These are phyloP conservation scores for Sporormia fimetaria DNA, from an alignment of 495 filamentous ascomycete genomes.

Conservation along the genomic window DNA sequence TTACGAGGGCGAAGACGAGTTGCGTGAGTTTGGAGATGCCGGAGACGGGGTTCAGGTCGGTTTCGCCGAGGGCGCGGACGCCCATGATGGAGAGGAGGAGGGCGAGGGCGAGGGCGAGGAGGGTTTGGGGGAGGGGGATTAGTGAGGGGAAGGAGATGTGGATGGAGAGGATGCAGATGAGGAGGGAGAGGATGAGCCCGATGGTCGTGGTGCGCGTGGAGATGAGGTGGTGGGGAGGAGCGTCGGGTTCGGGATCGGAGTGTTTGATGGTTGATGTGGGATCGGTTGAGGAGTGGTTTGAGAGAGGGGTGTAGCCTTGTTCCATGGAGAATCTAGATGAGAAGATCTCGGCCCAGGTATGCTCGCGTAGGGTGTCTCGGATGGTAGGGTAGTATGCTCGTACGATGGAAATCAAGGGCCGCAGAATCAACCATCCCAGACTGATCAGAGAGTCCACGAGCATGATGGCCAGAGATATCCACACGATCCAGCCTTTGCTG, in stretches of 20 bases:
- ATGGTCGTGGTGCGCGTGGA: conserved; percentile 58
- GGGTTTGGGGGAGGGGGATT: conserved; percentile 56
- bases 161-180: conserved; percentile 69
- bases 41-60: conserved; percentile 91
- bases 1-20: conserved; percentile 82
- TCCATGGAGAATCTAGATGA: conserved; percentile 18
- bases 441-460: conserved; percentile 84
- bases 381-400: conserved; percentile 30
- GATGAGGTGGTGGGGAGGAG: conserved; percentile 72
- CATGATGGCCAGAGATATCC: conserved; percentile 93
- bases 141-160: conserved; percentile 63
- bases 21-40: conserved; percentile 96
- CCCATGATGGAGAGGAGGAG: conserved; percentile 90
- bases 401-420: conserved; percentile 42
- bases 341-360: conserved; percentile 24
- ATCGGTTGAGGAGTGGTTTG: conserved; percentile 14
- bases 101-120: conserved; percentile 74
- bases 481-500: conserved; percentile 97
- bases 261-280: conserved; percentile 12
- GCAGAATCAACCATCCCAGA: conserved; percentile 65
- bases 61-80: conserved; percentile 87
- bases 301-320: conserved; percentile 25
- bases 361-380: conserved; percentile 21
- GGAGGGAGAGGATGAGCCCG: conserved; percentile 61
- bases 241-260: conserved; percentile 44